Percentiles rank a stretch among this genome's conserved stretches.
Evolutionary conservation across 495 filamentous ascomycete genomes (phyloP).

Genomic region (Articulospora tetracladia): DNA sequence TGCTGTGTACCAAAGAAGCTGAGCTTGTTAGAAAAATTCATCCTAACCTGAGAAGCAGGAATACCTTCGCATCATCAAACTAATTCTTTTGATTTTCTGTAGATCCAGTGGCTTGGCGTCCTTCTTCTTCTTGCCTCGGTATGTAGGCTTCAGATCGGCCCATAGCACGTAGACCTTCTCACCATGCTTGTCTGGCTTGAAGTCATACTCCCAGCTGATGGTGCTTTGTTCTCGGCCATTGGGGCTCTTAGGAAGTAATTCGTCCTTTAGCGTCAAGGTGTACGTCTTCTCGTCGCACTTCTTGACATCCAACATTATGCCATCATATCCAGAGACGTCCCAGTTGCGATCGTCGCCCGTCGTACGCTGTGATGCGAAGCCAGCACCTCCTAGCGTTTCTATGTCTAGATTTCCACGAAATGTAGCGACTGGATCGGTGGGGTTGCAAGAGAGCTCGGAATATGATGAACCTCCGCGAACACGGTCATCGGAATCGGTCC

Average conservation of each 20-base stretch:
- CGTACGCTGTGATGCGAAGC: conserved; percentile 77
- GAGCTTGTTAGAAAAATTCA: not conserved
- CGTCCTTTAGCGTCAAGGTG: conserved; percentile 71
- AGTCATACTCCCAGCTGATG: conserved; percentile 54
- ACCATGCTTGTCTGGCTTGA: conserved; percentile 25
- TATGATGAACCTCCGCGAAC: conserved; percentile 67
- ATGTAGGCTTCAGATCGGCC: conserved; percentile 63
- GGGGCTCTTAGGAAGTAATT: conserved; percentile 45
- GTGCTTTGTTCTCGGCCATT: conserved; percentile 63
- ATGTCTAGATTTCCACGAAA: conserved; percentile 73
- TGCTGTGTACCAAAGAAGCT: conserved; percentile 77
- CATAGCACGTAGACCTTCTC: conserved; percentile 49
- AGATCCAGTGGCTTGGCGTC: conserved; percentile 52
- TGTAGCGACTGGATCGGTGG: conserved; percentile 28
- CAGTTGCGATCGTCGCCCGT: conserved; percentile 42
- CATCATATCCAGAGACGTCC: conserved; percentile 54
- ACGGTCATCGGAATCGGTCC: conserved; percentile 66
- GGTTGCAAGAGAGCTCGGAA: conserved; percentile 43
- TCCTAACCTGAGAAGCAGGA: conserved; percentile 8
- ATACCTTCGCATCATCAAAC: conserved; percentile 77
- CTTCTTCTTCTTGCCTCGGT: conserved; percentile 60
- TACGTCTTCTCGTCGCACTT: conserved; percentile 52
- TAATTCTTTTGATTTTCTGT: conserved; percentile 57
- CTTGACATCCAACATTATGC: conserved; percentile 34
- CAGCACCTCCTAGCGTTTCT: conserved; percentile 71